Conservation (phyloP, 768 basidiomycete species). For the Termitomyces sp. region DNA sequence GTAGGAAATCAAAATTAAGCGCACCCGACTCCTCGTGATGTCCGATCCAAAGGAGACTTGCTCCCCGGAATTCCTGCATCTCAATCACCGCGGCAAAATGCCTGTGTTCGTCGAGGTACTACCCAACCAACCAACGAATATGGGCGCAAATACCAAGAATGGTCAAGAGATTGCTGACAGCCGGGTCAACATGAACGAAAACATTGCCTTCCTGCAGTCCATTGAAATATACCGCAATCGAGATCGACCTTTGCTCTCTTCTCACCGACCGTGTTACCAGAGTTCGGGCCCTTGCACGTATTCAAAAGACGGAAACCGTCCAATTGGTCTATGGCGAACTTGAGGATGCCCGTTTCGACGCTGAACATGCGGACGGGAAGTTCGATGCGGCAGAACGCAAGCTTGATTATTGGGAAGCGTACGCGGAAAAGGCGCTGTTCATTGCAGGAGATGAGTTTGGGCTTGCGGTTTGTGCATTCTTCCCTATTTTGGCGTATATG, state of each 20-base stretch:
- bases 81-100: constrained; percentile 25
- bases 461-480: constrained; percentile 23
- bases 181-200: constrained; percentile 20
- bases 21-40: constrained; percentile 21
- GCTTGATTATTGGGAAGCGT: constrained; percentile 19
- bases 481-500: constrained; percentile 22
- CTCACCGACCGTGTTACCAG: constrained; percentile 12
- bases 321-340: constrained; percentile 20
- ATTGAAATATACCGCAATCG: constrained; percentile 20
- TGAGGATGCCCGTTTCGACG: constrained; percentile 21
- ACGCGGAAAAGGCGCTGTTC: constrained; percentile 14
- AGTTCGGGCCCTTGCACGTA: constrained; percentile 16
- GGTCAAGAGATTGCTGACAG: not conserved
- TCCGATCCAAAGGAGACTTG: constrained; percentile 21
- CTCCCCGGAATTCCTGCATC: constrained; percentile 19
- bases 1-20: constrained; percentile 17
- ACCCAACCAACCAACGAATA: not conserved
- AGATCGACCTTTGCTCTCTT: constrained; percentile 17
- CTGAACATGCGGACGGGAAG: constrained; percentile 12
- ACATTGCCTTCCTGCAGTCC: constrained; percentile 25
- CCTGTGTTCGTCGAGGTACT: constrained; percentile 19
- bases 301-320: constrained; percentile 24
- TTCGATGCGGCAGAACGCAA: constrained; percentile 9
- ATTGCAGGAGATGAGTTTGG: constrained; percentile 22
- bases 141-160: not conserved